These are phyloP conservation scores for Puccinia coronata DNA, from an alignment of 1,284 basidiomycete genomes.

Conservation along the genomic window DNA sequence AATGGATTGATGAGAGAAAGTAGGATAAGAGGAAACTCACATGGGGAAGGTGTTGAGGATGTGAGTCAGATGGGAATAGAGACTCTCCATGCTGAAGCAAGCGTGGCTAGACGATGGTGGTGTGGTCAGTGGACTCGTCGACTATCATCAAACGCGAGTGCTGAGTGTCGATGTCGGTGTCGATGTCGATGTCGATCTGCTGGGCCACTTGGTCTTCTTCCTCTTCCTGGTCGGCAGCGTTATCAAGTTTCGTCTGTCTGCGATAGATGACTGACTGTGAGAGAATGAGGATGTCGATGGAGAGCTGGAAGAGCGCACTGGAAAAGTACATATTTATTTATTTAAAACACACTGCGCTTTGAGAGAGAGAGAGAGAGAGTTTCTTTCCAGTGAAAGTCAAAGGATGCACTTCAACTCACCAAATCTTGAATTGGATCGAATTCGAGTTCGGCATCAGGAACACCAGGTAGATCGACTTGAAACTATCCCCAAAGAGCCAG, in stretches of 20 bases:
- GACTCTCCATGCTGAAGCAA: too few species aligned
- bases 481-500: slow-evolving; percentile 61
- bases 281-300: slow-evolving; percentile 57
- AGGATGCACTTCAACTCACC: slow-evolving; percentile 53
- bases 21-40: background rate
- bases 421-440: slow-evolving; percentile 61
- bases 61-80: background rate
- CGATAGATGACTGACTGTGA: slow-evolving; percentile 57
- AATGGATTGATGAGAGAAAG: background rate
- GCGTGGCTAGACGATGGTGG: background rate
- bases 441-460: slow-evolving; percentile 57
- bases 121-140: slow-evolving; percentile 8
- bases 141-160: slow-evolving; percentile 38
- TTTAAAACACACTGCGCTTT: too few species aligned
- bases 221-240: slow-evolving; percentile 61
- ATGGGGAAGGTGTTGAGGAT: background rate
- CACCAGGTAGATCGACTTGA: slow-evolving; percentile 62
- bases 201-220: slow-evolving; percentile 55
- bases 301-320: slow-evolving; percentile 56
- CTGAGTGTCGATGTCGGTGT: too few species aligned
- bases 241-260: slow-evolving; percentile 55
- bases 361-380: too few species aligned
- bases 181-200: too few species aligned
- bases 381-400: too few species aligned
- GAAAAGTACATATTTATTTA: slow-evolving; percentile 48